Percentiles rank a stretch among this genome's conserved stretches.
Conservation (phyloP, 2,329 filamentous ascomycete genomes). For the Purpureocillium lavendulum region DNA sequence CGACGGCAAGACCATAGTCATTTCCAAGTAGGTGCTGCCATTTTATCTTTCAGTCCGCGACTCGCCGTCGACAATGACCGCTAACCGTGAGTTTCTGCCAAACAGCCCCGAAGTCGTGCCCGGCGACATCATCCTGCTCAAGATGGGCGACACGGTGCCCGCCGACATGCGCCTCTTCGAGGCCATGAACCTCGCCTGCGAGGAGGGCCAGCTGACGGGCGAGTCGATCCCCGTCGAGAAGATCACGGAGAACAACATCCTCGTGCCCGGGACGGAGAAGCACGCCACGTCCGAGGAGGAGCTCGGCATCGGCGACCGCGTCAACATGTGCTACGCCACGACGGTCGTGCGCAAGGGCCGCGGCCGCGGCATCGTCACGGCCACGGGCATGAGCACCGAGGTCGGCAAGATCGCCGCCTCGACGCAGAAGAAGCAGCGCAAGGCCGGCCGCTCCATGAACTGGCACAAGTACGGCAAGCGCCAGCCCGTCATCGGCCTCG, state of each 20-base stretch:
- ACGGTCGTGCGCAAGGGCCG: slow-evolving; percentile 66
- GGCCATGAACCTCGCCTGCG: slow-evolving; percentile 70
- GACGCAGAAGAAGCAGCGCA: slow-evolving; percentile 42
- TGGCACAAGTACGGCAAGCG: slow-evolving; percentile 44
- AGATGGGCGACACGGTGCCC: slow-evolving; percentile 66
- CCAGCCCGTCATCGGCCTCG: slow-evolving; percentile 37
- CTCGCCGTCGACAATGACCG: background rate
- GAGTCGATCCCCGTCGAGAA: slow-evolving; percentile 68
- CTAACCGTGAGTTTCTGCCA: slow-evolving; percentile 9
- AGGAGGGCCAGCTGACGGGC: slow-evolving; percentile 70
- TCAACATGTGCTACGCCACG: slow-evolving; percentile 69
- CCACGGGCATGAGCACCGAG: slow-evolving; percentile 64
- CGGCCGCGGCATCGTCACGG: slow-evolving; percentile 63
- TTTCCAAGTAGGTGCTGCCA: slow-evolving; percentile 41
- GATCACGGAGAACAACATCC: slow-evolving; percentile 41
- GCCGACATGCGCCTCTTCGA: slow-evolving; percentile 65
- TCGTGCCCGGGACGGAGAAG: slow-evolving; percentile 35
- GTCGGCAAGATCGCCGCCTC: slow-evolving; percentile 61
- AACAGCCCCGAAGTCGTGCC: slow-evolving; percentile 55
- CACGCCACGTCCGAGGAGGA: slow-evolving; percentile 34
- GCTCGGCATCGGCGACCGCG: slow-evolving; percentile 60
- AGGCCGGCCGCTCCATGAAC: slow-evolving; percentile 46
- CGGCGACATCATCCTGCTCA: slow-evolving; percentile 61
- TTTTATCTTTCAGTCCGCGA: too few species aligned
- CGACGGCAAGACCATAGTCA: slow-evolving; percentile 47